Percentiles rank a stretch among this genome's conserved stretches.
phyloP scores from a whole-genome alignment of 2,329 filamentous ascomycete genomes.

The Byssothecium circinans region DNA sequence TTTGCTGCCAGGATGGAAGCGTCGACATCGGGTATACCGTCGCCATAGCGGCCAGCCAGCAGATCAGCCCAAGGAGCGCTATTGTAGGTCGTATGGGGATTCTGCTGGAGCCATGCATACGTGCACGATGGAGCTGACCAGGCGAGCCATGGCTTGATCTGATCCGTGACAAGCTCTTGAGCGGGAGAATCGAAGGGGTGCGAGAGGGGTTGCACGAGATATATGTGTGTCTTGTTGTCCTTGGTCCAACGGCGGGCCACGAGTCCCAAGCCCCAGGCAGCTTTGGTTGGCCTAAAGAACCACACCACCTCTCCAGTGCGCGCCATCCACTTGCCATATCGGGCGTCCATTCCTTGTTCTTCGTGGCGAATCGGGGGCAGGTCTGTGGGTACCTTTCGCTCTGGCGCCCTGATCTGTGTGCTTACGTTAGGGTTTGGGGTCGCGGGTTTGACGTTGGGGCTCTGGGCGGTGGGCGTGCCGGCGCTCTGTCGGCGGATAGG shows the following conservation, averaged over 20 bases:
- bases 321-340: conserved; percentile 54
- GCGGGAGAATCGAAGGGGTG: conserved; percentile 47
- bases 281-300: conserved; percentile 52
- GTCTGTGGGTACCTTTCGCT: conserved; percentile 36
- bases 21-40: conserved; percentile 57
- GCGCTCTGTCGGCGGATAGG: conserved; percentile 21
- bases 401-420: conserved; percentile 21
- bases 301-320: conserved; percentile 60
- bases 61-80: conserved; percentile 55
- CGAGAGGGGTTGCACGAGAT: conserved; percentile 54
- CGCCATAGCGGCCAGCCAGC: conserved; percentile 48
- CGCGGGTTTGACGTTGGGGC: conserved; percentile 25
- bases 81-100: conserved; percentile 48
- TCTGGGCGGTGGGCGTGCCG: conserved; percentile 20
- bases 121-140: conserved; percentile 60
- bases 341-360: conserved; percentile 55
- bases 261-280: conserved; percentile 58
- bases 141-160: conserved; percentile 59
- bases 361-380: conserved; percentile 44
- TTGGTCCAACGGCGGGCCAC: conserved; percentile 51
- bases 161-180: conserved; percentile 48
- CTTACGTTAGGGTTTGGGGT: conserved; percentile 6
- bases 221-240: conserved; percentile 38
- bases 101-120: conserved; percentile 46
- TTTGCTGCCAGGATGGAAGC: conserved; percentile 61